These are phyloP conservation scores for Neonectria coccinea DNA, from an alignment of 2,329 filamentous ascomycete species.

Conservation along the genomic window DNA sequence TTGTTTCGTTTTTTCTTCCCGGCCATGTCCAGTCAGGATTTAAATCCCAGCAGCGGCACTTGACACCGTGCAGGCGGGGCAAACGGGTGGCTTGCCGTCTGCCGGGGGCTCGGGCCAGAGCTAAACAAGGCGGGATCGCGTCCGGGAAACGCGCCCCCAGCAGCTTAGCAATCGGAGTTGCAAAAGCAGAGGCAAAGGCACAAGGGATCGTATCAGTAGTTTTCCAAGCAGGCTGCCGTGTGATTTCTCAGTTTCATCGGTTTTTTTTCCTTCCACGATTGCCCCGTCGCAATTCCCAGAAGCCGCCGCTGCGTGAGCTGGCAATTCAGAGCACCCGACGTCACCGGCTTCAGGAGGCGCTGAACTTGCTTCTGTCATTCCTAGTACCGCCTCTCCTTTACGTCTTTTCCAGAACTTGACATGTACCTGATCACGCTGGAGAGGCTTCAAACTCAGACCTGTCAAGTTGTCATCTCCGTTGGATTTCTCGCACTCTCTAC, in stretches of 20 bases:
- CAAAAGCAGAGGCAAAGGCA: background rate
- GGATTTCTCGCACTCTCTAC: background rate
- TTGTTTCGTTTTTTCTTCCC: slow-evolving; percentile 7
- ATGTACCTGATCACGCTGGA: background rate
- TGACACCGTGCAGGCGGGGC: slow-evolving; percentile 38
- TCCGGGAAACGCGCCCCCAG: background rate
- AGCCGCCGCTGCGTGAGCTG: background rate
- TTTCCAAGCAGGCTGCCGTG: background rate
- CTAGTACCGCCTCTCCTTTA: slow-evolving; percentile 4
- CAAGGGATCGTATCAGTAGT: background rate
- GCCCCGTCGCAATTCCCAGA: background rate
- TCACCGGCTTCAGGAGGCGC: slow-evolving; percentile 13
- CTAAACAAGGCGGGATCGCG: slow-evolving; percentile 22
- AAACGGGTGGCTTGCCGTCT: slow-evolving; percentile 32
- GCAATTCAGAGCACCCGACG: slow-evolving; percentile 1
- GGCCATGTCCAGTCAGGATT: background rate
- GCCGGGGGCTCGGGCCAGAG: slow-evolving; percentile 28
- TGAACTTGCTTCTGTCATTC: slow-evolving; percentile 23
- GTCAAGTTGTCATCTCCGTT: no score
- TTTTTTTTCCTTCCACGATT: background rate
- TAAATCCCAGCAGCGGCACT: slow-evolving; percentile 17
- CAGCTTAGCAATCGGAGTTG: no score
- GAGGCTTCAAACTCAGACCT: background rate
- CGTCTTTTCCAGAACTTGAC: background rate
- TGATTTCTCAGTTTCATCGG: background rate